Conservation (phyloP, 2,329 filamentous ascomycete species). For the Colletotrichum spaethianum region DNA sequence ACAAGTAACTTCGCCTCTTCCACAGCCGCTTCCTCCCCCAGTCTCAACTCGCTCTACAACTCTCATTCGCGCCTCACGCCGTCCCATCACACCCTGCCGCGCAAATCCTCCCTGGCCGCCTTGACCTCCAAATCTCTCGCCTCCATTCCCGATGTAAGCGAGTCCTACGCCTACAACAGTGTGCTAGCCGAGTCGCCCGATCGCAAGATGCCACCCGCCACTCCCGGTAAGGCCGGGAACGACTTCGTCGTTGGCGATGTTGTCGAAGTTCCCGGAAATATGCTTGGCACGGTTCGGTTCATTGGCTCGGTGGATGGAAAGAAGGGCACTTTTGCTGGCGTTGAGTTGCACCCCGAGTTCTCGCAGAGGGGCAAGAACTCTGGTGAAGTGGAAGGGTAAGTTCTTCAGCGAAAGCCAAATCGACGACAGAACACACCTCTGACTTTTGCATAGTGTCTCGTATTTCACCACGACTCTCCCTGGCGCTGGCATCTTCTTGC, state of each 20-base stretch:
- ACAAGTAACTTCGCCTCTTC: conserved; percentile 51
- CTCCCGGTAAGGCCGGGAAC: conserved; percentile 67
- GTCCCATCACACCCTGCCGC: conserved; percentile 62
- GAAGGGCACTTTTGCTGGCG: conserved; percentile 91
- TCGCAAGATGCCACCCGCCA: conserved; percentile 67
- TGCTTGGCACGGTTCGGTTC: conserved; percentile 92
- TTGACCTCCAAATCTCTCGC: conserved; percentile 76
- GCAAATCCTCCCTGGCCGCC: conserved; percentile 80
- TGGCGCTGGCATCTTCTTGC: conserved; percentile 94
- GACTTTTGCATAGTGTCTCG: conserved; percentile 62
- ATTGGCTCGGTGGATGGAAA: conserved; percentile 90
- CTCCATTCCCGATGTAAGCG: conserved; percentile 76
- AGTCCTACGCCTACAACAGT: conserved; percentile 73
- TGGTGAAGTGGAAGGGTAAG: conserved; percentile 94
- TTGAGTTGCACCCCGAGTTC: conserved; percentile 88
- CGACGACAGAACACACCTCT: conserved; percentile 30
- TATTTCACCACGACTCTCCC: conserved; percentile 88
- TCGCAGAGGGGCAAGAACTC: conserved; percentile 92
- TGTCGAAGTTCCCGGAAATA: conserved; percentile 93
- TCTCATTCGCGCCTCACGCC: conserved; percentile 63
- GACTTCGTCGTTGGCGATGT: conserved; percentile 81
- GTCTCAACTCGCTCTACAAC: conserved; percentile 67
- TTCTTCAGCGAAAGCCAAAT: conserved; percentile 33
- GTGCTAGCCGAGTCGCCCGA: conserved; percentile 62
- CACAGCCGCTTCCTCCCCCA: conserved; percentile 69